phyloP scores from a whole-genome alignment of 371 early-diverging fungal species.

The Circinella umbellata region DNA sequence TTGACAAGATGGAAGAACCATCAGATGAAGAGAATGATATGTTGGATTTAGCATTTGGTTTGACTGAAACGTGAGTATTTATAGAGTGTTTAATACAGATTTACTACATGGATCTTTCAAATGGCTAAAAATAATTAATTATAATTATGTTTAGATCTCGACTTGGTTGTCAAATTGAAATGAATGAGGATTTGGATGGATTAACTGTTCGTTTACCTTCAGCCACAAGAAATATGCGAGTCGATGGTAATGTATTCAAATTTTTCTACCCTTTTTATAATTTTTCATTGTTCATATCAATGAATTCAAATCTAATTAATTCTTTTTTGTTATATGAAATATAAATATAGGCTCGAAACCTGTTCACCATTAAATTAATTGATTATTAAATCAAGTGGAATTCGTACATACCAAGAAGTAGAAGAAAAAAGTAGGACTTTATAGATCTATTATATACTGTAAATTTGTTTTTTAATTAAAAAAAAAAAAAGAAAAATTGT shows the following conservation, averaged over 20 bases:
- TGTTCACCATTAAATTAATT: constrained; percentile 44
- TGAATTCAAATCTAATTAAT: too few species aligned
- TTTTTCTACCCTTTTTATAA: not conserved
- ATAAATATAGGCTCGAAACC: constrained; percentile 48
- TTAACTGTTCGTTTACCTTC: constrained; percentile 91
- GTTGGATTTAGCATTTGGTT: constrained; percentile 98
- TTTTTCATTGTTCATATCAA: not conserved
- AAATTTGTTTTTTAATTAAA: constrained; percentile 1
- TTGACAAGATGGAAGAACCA: constrained; percentile 89
- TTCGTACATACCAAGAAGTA: not conserved
- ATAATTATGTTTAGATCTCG: constrained; percentile 73
- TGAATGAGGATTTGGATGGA: constrained; percentile 87
- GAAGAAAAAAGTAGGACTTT: not conserved
- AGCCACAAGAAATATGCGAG: constrained; percentile 96
- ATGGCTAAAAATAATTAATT: not conserved
- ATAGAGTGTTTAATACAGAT: too few species aligned
- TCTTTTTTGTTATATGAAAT: not conserved
- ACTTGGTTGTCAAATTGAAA: constrained; percentile 96
- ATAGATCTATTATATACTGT: constrained; percentile 4
- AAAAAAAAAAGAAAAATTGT: not conserved
- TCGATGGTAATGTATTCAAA: constrained; percentile 71
- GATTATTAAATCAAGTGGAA: not conserved
- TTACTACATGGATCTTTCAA: not conserved
- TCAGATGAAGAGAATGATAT: constrained; percentile 99
- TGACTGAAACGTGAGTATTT: constrained; percentile 86